Percentiles rank a stretch among this genome's conserved stretches.
phyloP scores from a whole-genome alignment of 2,329 filamentous ascomycete species.

The Chaetomiaceae sp. region DNA sequence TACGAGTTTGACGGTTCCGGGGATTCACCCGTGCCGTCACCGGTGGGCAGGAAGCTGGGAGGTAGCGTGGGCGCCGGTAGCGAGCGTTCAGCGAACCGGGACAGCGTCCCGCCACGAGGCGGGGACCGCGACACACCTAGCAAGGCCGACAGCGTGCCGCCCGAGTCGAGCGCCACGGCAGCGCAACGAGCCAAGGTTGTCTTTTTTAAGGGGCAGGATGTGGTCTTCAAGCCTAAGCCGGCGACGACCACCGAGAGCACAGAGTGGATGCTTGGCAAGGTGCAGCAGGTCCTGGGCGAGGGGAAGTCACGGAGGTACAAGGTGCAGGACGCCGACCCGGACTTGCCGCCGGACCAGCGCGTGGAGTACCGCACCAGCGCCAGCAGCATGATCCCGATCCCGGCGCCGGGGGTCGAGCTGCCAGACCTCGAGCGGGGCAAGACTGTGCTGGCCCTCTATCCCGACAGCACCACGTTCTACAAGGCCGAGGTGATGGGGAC shows the following conservation, averaged over 20 bases:
- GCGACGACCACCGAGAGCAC: slow-evolving; percentile 43
- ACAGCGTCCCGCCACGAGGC: slow-evolving; percentile 34
- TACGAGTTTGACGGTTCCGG: slow-evolving; percentile 43
- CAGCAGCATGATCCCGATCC: slow-evolving; percentile 72
- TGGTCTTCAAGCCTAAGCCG: slow-evolving; percentile 61
- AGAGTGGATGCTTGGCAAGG: slow-evolving; percentile 74
- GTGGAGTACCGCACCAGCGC: slow-evolving; percentile 68
- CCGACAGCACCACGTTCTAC: slow-evolving; percentile 81
- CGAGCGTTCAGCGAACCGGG: slow-evolving; percentile 32
- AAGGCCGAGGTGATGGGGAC: slow-evolving; percentile 75
- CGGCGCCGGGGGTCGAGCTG: slow-evolving; percentile 50
- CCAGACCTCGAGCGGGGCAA: slow-evolving; percentile 63
- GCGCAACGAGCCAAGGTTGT: slow-evolving; percentile 47
- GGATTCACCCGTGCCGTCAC: slow-evolving; percentile 41
- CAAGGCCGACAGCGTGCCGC: slow-evolving; percentile 54
- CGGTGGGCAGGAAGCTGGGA: slow-evolving; percentile 36
- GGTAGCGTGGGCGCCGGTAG: slow-evolving; percentile 32
- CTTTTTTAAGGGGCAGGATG: slow-evolving; percentile 59
- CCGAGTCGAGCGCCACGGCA: slow-evolving; percentile 35
- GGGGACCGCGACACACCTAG: slow-evolving; percentile 50
- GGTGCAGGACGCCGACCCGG: slow-evolving; percentile 75
- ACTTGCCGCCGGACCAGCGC: slow-evolving; percentile 57
- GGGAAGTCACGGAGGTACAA: slow-evolving; percentile 75
- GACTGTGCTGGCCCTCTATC: slow-evolving; percentile 73
- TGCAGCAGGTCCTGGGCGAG: slow-evolving; percentile 69